Percentiles rank a stretch among this genome's conserved stretches.
Evolutionary conservation across 352 stramenopile species (phyloP).

Genomic region (Pythium insidiosum): DNA sequence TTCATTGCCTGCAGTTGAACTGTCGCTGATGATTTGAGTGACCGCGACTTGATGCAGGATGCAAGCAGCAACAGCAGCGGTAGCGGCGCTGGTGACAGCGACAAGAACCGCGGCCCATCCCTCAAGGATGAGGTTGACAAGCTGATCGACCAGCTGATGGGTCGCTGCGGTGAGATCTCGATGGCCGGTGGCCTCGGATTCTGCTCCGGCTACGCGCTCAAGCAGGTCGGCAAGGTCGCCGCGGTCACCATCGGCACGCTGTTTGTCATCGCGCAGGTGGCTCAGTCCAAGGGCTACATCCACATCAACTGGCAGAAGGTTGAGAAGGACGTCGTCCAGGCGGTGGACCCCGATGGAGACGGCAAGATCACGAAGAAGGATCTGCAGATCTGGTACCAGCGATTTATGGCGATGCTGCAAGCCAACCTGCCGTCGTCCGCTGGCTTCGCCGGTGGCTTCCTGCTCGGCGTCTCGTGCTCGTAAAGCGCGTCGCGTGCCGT

Average conservation of each 20-base stretch:
- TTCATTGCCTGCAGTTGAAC: neutral
- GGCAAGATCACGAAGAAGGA: constrained; percentile 82
- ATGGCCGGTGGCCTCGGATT: constrained; percentile 66
- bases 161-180: constrained; percentile 59
- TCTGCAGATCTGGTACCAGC: constrained; percentile 67
- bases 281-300: constrained; percentile 82
- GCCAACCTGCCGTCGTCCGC: constrained; percentile 78
- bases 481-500: too few relatives aligned
- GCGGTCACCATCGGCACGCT: constrained; percentile 64
- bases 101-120: constrained; percentile 16
- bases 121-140: constrained; percentile 42
- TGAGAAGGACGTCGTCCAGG: constrained; percentile 74
- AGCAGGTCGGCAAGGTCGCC: constrained; percentile 74
- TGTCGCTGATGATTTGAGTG: neutral
- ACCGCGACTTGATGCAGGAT: too few relatives aligned
- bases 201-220: constrained; percentile 80
- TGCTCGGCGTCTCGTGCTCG: constrained; percentile 58
- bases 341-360: constrained; percentile 78
- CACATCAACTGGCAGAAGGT: constrained; percentile 88
- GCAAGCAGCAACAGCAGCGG: constrained; percentile 8
- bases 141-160: constrained; percentile 56
- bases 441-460: constrained; percentile 69
- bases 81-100: constrained; percentile 14
- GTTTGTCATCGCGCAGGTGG: constrained; percentile 74
- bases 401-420: constrained; percentile 63